Evolutionary conservation across 441 rosid species (phyloP), one percentile per base, ranked within the genome.

Genomic region (Gossypium davidsonii): DNA sequence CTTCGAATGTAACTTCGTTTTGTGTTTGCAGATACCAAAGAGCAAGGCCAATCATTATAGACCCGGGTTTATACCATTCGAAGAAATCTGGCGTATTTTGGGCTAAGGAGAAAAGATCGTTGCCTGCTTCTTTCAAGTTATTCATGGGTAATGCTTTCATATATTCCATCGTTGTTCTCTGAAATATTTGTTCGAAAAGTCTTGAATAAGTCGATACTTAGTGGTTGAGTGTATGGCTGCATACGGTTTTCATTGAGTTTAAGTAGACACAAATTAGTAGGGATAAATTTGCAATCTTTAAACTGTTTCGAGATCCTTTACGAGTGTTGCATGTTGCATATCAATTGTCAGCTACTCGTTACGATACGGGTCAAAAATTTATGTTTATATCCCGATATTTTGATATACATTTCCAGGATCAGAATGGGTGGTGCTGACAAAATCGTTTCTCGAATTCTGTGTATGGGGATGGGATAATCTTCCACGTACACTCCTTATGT

Each of bases 381-480:
- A 60, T 28, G 12, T 8, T 66, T 3, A 3, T 21, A 65, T 20
- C 53, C 20, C 23, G 57, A 12, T 31, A 49, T 15, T 56, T 23
- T 31, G 1, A 49, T 49, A 42, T 62, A 74, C 67, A 5, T 34
- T 70, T 75, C 70, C 82, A 91, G 97, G 98, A 6, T 93, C 98
- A 4, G 85, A 81, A 57, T 88, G 94, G 81, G 88, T 91, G 73
- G 79, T 86, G 28, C 76, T 93, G 74, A 87, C 97, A 0, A 91
- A 84, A 81, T 76, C 96, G 18, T 90, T 93, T 83, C 89, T 91
- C 6, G 94, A 93, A 67, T 90, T 90, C 81, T 87, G 94, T 49
- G 75, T 93, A 10, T 87, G 93, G 93, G 98, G 97, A 74, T 91
- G 98, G 97, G 95, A 91, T 76, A 93, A 93, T 83, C 91, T 93